Percentiles rank a stretch among this genome's conserved stretches.
These are phyloP conservation scores for Dalbergia cochinchinensis DNA, from an alignment of 306 rosid species.

Conservation along the genomic window DNA sequence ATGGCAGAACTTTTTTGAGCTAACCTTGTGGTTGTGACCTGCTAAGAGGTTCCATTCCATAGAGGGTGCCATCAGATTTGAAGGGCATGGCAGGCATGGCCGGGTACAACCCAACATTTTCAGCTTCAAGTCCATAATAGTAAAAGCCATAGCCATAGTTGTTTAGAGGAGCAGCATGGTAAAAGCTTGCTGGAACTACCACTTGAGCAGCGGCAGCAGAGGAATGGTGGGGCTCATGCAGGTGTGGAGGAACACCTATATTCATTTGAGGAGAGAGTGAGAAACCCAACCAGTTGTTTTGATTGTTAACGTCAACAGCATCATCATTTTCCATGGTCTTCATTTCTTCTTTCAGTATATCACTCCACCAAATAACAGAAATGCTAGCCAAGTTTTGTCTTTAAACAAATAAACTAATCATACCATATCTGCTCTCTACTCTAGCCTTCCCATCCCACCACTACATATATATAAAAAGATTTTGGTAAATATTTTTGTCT, in stretches of 20 bases:
- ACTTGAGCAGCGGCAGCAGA: slow-evolving; percentile 48
- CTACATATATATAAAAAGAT: neutral
- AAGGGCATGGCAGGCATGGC: slow-evolving; percentile 75
- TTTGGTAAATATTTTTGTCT: slow-evolving; percentile 42
- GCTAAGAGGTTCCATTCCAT: slow-evolving; percentile 69
- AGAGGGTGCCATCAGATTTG: slow-evolving; percentile 84
- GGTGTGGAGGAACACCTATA: slow-evolving; percentile 52
- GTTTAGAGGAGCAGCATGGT: slow-evolving; percentile 54
- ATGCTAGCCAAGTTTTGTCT: slow-evolving; percentile 45
- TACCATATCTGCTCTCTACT: slow-evolving; percentile 27
- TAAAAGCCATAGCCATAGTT: slow-evolving; percentile 61
- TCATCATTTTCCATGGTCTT: slow-evolving; percentile 72
- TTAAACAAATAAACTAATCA: slow-evolving; percentile 49
- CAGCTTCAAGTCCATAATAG: slow-evolving; percentile 68
- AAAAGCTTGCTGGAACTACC: slow-evolving; percentile 52
- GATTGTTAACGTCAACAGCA: slow-evolving; percentile 46
- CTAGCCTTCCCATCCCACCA: slow-evolving; percentile 39
- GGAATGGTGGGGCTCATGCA: slow-evolving; percentile 49
- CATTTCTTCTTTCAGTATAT: slow-evolving; percentile 55
- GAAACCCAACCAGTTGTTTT: slow-evolving; percentile 75
- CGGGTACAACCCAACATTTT: slow-evolving; percentile 64
- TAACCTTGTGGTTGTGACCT: slow-evolving; percentile 78
- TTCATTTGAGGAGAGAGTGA: slow-evolving; percentile 78
- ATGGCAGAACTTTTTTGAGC: slow-evolving; percentile 30
- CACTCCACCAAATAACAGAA: slow-evolving; percentile 40